A percentile compares a stretch with the other conserved stretches of the same genome.
phyloP scores from a whole-genome alignment of 2,329 filamentous ascomycete species.

The Orbilia brochopaga region DNA sequence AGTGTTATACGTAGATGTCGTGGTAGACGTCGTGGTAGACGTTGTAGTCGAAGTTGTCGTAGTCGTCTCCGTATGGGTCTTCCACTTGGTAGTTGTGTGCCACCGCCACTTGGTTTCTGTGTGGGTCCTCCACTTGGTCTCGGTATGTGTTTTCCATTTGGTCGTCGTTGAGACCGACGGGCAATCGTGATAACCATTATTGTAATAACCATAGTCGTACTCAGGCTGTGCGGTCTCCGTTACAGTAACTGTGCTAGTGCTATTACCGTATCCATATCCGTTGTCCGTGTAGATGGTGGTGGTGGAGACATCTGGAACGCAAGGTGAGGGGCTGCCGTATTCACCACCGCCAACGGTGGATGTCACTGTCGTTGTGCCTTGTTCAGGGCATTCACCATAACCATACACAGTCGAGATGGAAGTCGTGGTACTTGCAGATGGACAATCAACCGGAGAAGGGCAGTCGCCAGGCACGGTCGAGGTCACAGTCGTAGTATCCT shows the following conservation, averaged over 20 bases:
- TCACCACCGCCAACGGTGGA: too few species aligned
- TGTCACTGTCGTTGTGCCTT: too few species aligned
- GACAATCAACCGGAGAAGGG: not conserved
- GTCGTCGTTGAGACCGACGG: conserved; percentile 15
- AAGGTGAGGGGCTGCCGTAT: not conserved
- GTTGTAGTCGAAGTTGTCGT: conserved; percentile 16
- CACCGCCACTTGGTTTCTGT: conserved; percentile 10
- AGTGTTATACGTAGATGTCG: conserved; percentile 12
- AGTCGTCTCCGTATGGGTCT: conserved; percentile 11
- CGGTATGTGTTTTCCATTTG: conserved; percentile 10
- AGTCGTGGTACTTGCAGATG: too few species aligned
- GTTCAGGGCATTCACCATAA: too few species aligned
- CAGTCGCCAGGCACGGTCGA: not conserved
- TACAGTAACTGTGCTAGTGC: too few species aligned
- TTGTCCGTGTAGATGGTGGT: too few species aligned
- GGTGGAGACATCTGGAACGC: not conserved
- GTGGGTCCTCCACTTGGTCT: conserved; percentile 14
- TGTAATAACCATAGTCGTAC: not conserved
- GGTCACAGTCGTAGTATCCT: not conserved
- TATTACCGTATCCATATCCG: too few species aligned
- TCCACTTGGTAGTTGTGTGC: conserved; percentile 23
- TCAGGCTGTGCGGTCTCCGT: conserved; percentile 2
- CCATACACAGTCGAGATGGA: too few species aligned
- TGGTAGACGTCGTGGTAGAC: conserved; percentile 12
- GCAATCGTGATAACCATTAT: conserved; percentile 1